Base-by-base conservation (phyloP, 1,284 basidiomycete species). In the Microbotryum silenes-acaulis region DNA sequence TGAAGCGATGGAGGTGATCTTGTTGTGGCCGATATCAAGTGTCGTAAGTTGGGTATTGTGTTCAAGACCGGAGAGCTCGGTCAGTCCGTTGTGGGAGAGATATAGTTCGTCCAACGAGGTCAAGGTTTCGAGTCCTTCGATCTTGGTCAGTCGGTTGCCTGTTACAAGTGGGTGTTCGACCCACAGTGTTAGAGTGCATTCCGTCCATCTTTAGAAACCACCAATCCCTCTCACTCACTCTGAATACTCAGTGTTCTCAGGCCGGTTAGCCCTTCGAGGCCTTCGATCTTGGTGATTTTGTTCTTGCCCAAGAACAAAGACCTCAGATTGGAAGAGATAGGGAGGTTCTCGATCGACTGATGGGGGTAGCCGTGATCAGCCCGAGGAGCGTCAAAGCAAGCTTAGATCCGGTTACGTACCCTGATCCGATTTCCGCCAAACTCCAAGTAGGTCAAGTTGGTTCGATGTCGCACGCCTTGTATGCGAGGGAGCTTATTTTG, bases 281-380 rank as follows among this genome's bases (percentile, higher is more conserved):
- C 84, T 76, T 94, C 88, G 5, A 98, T 78, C 74, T 86, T 87
- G 4, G 88, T 92, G 62, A 98, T 89, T 33, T 96, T 84, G 73
- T 98, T 98, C 4, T 98, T 98, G 12, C 94, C 94, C 5, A 97
- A 77, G 92, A 94, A 98, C 1, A 98, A 79, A 71, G 97, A 92
- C 67, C 92, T 88, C 10, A 98, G 78, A 64, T 88, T 88, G 18
- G 63, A 29, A 20, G 68, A 68, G 25, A 68, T 61, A 8, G 66
- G 62, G 20, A 72, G 76, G 57, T 89, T 87, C 74, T 97, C 91
- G 64, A 98, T 93, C 76, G 80, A 82, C 90, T 93, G 65, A 6
- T 25, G 10, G 27, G 27, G 20, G 9, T 21, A 42, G 5, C 29
- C 21, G 25, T 33, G 37, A 50, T 44, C 29, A 6, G 10, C 18